A percentile compares a stretch with the other conserved stretches of the same genome.
Conservation (phyloP, 1,284 basidiomycete species). For the Pyrrhoderma noxium region DNA sequence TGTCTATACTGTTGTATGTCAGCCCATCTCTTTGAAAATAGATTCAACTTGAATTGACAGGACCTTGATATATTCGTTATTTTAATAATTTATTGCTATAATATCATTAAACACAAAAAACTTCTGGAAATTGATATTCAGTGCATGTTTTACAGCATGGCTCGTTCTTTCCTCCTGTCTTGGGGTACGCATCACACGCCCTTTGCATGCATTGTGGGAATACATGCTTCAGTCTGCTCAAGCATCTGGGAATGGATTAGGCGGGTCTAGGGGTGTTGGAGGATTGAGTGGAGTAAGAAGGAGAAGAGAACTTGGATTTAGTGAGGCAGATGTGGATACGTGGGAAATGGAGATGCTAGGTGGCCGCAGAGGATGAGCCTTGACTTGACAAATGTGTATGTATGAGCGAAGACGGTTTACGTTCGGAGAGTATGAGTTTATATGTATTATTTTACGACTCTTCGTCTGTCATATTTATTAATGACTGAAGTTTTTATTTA, state of each 20-base stretch:
- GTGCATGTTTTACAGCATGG: slow-evolving; percentile 15
- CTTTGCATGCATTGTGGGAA: slow-evolving; percentile 13
- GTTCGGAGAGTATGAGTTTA: too few species aligned
- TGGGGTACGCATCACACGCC: slow-evolving; percentile 6
- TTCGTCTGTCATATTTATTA: too few species aligned
- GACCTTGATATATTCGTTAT: not conserved
- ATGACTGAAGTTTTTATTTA: too few species aligned
- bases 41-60: not conserved
- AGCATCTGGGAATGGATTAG: not conserved
- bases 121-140: not conserved
- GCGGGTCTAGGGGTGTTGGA: not conserved
- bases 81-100: not conserved
- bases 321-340: slow-evolving; percentile 10
- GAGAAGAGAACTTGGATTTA: slow-evolving; percentile 13
- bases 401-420: too few species aligned
- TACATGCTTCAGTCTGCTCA: not conserved
- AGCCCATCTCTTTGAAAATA: not conserved
- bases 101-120: not conserved
- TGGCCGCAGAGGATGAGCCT: slow-evolving; percentile 5
- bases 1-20: slow-evolving; percentile 6
- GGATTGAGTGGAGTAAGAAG: not conserved
- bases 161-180: slow-evolving; percentile 17
- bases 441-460: too few species aligned
- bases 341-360: slow-evolving; percentile 17
- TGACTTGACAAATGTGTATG: too few species aligned